These are phyloP conservation scores for Trametes sanguinea DNA, from an alignment of 768 basidiomycete species.

Conservation along the genomic window DNA sequence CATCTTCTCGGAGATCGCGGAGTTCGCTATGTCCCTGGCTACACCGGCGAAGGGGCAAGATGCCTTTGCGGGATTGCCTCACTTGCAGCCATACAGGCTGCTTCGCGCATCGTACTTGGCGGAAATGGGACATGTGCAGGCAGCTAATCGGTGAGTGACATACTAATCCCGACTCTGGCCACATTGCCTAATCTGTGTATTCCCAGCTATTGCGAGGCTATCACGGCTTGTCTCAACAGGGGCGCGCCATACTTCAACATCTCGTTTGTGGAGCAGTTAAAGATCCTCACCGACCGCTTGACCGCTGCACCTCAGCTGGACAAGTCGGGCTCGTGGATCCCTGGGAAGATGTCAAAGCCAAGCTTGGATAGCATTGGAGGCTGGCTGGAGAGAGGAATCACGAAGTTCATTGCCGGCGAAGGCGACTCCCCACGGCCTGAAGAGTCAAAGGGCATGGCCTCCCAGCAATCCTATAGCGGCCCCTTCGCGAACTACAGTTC, in stretches of 20 bases:
- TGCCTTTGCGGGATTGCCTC: slow-evolving; percentile 75
- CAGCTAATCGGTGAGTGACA: slow-evolving; percentile 66
- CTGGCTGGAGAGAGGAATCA: slow-evolving; percentile 90
- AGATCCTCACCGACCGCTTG: slow-evolving; percentile 77
- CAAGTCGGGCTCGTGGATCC: slow-evolving; percentile 83
- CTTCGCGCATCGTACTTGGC: slow-evolving; percentile 74
- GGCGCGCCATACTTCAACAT: slow-evolving; percentile 68
- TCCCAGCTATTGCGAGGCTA: slow-evolving; percentile 89
- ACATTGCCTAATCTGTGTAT: neutral
- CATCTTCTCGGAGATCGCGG: slow-evolving; percentile 86
- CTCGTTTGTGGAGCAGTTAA: slow-evolving; percentile 70
- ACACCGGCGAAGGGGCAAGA: slow-evolving; percentile 83
- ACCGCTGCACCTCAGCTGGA: slow-evolving; percentile 71
- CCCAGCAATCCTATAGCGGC: slow-evolving; percentile 55
- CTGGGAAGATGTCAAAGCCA: slow-evolving; percentile 84
- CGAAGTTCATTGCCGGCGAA: slow-evolving; percentile 94
- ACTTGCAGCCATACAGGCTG: slow-evolving; percentile 87
- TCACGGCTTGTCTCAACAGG: slow-evolving; percentile 64
- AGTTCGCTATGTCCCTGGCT: slow-evolving; percentile 85
- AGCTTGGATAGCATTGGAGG: slow-evolving; percentile 89
- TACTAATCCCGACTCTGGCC: neutral
- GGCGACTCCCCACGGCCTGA: slow-evolving; percentile 49
- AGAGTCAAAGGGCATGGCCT: slow-evolving; percentile 40
- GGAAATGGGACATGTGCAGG: slow-evolving; percentile 77
- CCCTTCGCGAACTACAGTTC: slow-evolving; percentile 94